Base-by-base conservation (phyloP, 2,329 filamentous ascomycete species). In the Fusarium virguliforme region DNA sequence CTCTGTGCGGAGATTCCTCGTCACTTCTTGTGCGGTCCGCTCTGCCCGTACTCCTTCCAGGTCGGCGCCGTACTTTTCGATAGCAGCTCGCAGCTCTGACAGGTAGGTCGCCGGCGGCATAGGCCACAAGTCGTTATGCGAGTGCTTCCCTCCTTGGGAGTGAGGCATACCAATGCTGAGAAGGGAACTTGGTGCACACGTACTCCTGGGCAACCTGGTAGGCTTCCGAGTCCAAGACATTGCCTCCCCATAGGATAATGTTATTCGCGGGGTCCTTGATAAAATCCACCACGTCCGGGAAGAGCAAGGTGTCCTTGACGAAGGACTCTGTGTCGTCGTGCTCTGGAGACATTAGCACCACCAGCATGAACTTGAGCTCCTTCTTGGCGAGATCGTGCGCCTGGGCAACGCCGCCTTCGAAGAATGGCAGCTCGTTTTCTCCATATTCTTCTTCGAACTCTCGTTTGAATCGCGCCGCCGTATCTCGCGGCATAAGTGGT, bases 361-460 rank as follows among this genome's bases (percentile, higher is more conserved):
- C 91, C n/a, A 98, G 82, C 13, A 99, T 85, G 78, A 97, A 97
- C 78, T 97, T 97, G 61, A 98, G 87, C 37, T 98, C 94, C 73
- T 90, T 91, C 84, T 98, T 98, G 6, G 95, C 94, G 38, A 91
- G 83, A 77, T 99, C 96, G 68, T 97, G 89, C 0, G 95, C 94
- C 81, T 97, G 93, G 6, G 97, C 95, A 78, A 98, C 96, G 5
- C 95, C 94, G 57, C 92, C 92, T 77, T 98, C 95, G 73, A 92
- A 90, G 80, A 97, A 97, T 0, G 92, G 91, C 5, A 98, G 82
- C 5, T 85, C 85, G 54, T 90, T 88, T 18, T 85, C 82, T 0
- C 94, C 94, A 77, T 98, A 96, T 75, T 97, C 94, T 81, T 99
- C 96, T 76, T 97, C 94, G 73, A 99, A 97, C 75, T 98, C 95